Percentiles rank a stretch among this genome's conserved stretches.
phyloP scores from a whole-genome alignment of 495 filamentous ascomycete genomes.

The Trichodelitschia bisporula region DNA sequence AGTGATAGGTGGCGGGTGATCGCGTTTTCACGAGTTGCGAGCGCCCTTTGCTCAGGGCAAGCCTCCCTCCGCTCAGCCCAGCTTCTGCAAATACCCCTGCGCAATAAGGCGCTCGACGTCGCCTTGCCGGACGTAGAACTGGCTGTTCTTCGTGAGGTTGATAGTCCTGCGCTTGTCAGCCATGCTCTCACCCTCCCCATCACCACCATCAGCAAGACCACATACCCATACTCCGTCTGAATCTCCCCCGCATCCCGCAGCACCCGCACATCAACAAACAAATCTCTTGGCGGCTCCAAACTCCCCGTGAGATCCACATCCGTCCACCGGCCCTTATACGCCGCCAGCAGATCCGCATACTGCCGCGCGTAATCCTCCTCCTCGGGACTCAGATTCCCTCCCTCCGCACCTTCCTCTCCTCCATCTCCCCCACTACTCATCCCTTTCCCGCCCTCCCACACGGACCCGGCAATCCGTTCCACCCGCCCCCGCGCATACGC shows the following conservation, averaged over 20 bases:
- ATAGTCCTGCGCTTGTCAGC: constrained; percentile 37
- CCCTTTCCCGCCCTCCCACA: constrained; percentile 44
- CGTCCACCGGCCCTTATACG: constrained; percentile 97
- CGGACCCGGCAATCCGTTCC: constrained; percentile 82
- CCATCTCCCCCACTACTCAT: constrained; percentile 6
- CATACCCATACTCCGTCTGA: constrained; percentile 96
- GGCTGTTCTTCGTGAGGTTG: constrained; percentile 90
- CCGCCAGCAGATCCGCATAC: constrained; percentile 76
- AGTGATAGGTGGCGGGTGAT: no score
- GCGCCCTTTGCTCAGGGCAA: no score
- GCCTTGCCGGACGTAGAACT: constrained; percentile 88
- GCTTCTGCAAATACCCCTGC: constrained; percentile 87
- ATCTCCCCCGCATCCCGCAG: constrained; percentile 96
- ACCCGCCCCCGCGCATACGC: constrained; percentile 80
- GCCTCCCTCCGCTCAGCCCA: no score
- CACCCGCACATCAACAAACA: constrained; percentile 95
- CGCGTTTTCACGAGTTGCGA: no score
- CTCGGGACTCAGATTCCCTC: constrained; percentile 75
- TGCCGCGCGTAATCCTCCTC: constrained; percentile 90
- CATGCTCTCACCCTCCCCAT: neutral
- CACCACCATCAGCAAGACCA: constrained; percentile 1
- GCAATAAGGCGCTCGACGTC: constrained; percentile 90
- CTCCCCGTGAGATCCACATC: constrained; percentile 92
- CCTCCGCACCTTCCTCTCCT: constrained; percentile 9
- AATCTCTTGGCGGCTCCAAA: constrained; percentile 76